Evolutionary conservation across 805 yeast genomes (phyloP), one percentile per base, ranked within the genome.

Genomic region (Kazachstania taianensis): DNA sequence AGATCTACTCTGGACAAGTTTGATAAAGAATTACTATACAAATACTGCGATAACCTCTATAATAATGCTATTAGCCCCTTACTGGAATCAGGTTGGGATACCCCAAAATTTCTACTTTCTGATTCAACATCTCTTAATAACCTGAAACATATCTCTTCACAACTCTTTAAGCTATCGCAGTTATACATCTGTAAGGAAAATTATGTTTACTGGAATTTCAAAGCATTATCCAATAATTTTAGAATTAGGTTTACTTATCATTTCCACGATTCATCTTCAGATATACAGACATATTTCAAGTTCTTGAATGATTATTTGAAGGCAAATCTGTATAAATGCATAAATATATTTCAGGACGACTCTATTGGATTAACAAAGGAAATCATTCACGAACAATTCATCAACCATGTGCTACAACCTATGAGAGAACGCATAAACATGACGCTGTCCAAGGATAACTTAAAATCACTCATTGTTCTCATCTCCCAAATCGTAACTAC

Each of bases 231-330:
- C 1, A 55, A 63, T 19, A 72, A 72, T 26, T 65, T 73, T 41
- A 50, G 57, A 12, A 49, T 63, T 5, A 62, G 78, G 34, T 75
- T 75, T 49, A 61, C 69, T 27, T 75, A 66, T 51, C 81, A 75
- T 48, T 75, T 75, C 55, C 65, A 66, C 37, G 52, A 59, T 5
- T 39, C 60, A n/a, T 49, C 46, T 7, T 36, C 68, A 64, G 32
- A 48, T 15, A 79, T 73, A 45, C 78, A 75, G 46, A 63, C 72
- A 59, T 72, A 75, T 22, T 64, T 72, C 41, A 58, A 57, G 15
- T 75, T 65, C 41, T 55, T 66, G n/a, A 68, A 70, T 43, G 63
- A 62, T 25, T 73, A 72, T 41, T 45, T 75, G 22, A 48, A 57
- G 7, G 48, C 50, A 18, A 65, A 72, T 35, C 35, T 71, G 14